phyloP scores from a whole-genome alignment of 148 eudicot species.

The Fagopyrum esculentum region DNA sequence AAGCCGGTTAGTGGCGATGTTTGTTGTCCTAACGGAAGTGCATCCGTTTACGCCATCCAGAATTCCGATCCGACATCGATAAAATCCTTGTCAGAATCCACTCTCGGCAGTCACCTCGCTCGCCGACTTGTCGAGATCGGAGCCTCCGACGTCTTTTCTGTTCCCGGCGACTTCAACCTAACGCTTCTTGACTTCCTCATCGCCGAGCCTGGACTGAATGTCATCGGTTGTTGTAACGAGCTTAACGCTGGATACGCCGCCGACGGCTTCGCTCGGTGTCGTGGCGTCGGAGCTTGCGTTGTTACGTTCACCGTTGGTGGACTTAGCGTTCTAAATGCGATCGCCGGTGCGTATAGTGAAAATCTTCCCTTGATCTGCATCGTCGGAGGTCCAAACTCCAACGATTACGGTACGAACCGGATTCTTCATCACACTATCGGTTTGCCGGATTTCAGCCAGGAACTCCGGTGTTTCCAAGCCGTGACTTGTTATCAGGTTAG shows the following conservation, averaged over 20 bases:
- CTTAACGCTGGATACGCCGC: constrained; percentile 99
- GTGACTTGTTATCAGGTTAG: constrained; percentile 79
- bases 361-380: constrained; percentile 74
- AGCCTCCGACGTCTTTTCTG: constrained; percentile 61
- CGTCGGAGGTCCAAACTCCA: constrained; percentile 83
- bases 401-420: constrained; percentile 73
- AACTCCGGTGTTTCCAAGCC: constrained; percentile 64
- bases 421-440: constrained; percentile 76
- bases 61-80: constrained; percentile 21
- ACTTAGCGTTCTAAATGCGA: constrained; percentile 66
- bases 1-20: constrained; percentile 27
- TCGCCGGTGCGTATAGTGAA: constrained; percentile 88
- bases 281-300: constrained; percentile 81
- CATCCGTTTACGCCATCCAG: constrained; percentile 24
- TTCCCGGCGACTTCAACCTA: constrained; percentile 84
- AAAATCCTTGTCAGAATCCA: constrained; percentile 27
- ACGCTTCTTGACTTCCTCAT: constrained; percentile 72
- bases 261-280: constrained; percentile 68
- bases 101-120: constrained; percentile 70
- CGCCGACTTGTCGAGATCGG: constrained; percentile 70
- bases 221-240: constrained; percentile 87
- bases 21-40: constrained; percentile 23
- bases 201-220: constrained; percentile 64
- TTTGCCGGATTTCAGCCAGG: constrained; percentile 73
- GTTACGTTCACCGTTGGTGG: constrained; percentile 95